phyloP scores from a whole-genome alignment of 2,329 filamentous ascomycete genomes.

The Pseudomassariella vexata region DNA sequence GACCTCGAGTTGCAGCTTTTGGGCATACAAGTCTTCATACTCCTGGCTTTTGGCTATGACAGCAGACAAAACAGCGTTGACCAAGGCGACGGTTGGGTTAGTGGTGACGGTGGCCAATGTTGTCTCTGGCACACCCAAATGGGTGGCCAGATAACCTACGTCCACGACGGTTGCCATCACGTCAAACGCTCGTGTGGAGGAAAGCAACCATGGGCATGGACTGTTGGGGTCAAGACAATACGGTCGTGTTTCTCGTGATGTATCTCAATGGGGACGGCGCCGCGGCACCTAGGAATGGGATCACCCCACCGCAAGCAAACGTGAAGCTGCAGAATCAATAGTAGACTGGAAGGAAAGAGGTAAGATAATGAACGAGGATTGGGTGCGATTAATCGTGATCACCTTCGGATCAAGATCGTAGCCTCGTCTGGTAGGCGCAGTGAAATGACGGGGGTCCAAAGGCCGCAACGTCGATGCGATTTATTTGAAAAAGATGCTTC shows the following conservation, averaged over 20 bases:
- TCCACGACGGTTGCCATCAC: conserved; percentile 62
- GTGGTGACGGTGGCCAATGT: conserved; percentile 56
- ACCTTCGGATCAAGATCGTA: too few relatives aligned
- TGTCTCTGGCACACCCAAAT: conserved; percentile 62
- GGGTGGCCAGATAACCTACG: conserved; percentile 66
- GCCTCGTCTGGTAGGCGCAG: conserved; percentile 1
- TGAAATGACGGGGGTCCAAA: too few relatives aligned
- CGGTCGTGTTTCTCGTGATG: too few relatives aligned
- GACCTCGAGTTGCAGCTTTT: conserved; percentile 85
- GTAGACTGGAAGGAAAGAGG: conserved; percentile 2
- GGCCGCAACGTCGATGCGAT: too few relatives aligned
- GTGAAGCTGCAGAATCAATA: neutral
- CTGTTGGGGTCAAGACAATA: too few relatives aligned
- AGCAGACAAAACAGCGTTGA: conserved; percentile 67
- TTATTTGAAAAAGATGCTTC: too few relatives aligned
- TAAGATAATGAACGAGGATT: too few relatives aligned
- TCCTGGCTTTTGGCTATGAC: conserved; percentile 77
- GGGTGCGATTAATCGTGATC: too few relatives aligned
- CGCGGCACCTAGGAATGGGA: too few relatives aligned
- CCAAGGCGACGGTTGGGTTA: conserved; percentile 71
- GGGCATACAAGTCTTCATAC: conserved; percentile 73
- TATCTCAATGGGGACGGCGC: too few relatives aligned
- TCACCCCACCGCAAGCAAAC: conserved; percentile 5
- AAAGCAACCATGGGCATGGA: conserved; percentile 21
- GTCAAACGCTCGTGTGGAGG: conserved; percentile 15